These are phyloP conservation scores for Ziziphus jujuba DNA, from an alignment of 306 rosid genomes.

Conservation along the genomic window DNA sequence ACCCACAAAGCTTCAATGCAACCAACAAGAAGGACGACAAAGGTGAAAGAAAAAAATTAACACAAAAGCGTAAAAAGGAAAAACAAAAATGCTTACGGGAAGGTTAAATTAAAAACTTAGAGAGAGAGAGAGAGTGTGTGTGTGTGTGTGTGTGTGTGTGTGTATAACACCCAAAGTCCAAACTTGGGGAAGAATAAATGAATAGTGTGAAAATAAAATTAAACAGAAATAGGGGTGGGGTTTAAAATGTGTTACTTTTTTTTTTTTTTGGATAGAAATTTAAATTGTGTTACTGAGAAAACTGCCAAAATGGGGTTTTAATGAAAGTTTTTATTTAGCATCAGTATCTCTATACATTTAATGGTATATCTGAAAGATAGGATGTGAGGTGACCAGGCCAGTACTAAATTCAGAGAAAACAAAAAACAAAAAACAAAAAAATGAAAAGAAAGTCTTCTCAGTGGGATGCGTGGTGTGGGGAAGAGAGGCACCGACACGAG, in stretches of 20 bases:
- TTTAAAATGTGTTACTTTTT: too few species aligned
- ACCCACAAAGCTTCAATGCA: constrained; percentile 39
- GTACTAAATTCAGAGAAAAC: constrained; percentile 23
- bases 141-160: too few species aligned
- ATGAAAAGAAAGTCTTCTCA: not conserved
- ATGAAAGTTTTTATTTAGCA: not conserved
- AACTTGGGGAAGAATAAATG: too few species aligned
- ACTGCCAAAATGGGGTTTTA: not conserved
- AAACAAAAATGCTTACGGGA: constrained; percentile 16
- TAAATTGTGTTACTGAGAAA: too few species aligned
- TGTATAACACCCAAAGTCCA: too few species aligned
- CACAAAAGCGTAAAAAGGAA: constrained; percentile 9
- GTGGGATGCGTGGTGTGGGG: constrained; percentile 15
- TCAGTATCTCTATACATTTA: constrained; percentile 6
- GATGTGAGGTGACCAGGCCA: constrained; percentile 20
- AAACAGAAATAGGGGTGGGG: too few species aligned
- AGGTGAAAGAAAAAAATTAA: constrained; percentile 34
- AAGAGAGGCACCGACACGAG: constrained; percentile 39
- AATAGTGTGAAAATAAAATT: too few species aligned
- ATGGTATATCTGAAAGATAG: constrained; percentile 10
- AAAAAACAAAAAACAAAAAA: not conserved
- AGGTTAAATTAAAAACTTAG: not conserved
- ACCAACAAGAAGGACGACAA: constrained; percentile 31
- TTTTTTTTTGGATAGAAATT: too few species aligned
- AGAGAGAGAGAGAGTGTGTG: too few species aligned